Conservation (phyloP, 805 yeast species). For the Candida coquimbonensis region DNA sequence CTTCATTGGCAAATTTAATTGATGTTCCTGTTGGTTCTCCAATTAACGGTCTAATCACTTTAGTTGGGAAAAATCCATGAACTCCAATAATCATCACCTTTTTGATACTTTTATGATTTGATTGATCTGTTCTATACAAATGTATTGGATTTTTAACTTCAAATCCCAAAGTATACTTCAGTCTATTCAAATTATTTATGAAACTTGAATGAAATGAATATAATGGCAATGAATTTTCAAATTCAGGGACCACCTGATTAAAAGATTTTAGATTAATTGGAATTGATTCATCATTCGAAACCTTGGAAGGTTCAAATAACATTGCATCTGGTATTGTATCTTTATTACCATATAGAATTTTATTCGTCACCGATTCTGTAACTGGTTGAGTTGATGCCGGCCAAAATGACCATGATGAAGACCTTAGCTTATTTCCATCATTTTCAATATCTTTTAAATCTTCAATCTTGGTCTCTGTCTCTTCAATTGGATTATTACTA, state of each 20-base stretch:
- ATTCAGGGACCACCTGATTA: slow-evolving; percentile 22
- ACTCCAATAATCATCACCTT: slow-evolving; percentile 83
- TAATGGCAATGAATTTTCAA: slow-evolving; percentile 20
- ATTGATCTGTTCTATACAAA: slow-evolving; percentile 16
- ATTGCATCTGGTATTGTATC: slow-evolving; percentile 17
- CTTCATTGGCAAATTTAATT: slow-evolving; percentile 81
- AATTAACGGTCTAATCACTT: slow-evolving; percentile 73
- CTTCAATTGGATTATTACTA: background rate
- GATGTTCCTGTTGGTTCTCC: slow-evolving; percentile 98
- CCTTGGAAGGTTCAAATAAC: slow-evolving; percentile 17
- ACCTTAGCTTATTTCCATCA: slow-evolving; percentile 1
- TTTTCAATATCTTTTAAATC: slow-evolving; percentile 1
- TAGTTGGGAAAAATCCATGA: slow-evolving; percentile 93
- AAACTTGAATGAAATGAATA: slow-evolving; percentile 13
- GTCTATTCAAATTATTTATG: slow-evolving; percentile 17
- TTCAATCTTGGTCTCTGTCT: background rate
- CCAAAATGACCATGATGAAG: slow-evolving; percentile 24
- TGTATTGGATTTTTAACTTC: slow-evolving; percentile 21
- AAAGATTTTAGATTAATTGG: slow-evolving; percentile 1
- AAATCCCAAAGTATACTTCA: slow-evolving; percentile 21
- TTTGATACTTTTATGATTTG: slow-evolving; percentile 27
- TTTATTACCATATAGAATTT: slow-evolving; percentile 9
- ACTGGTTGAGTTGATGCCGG: slow-evolving; percentile 4
- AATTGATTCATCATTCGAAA: background rate
- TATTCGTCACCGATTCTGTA: slow-evolving; percentile 9